Conservation (phyloP, 1,139 yeast species). For the Candida sojae region DNA sequence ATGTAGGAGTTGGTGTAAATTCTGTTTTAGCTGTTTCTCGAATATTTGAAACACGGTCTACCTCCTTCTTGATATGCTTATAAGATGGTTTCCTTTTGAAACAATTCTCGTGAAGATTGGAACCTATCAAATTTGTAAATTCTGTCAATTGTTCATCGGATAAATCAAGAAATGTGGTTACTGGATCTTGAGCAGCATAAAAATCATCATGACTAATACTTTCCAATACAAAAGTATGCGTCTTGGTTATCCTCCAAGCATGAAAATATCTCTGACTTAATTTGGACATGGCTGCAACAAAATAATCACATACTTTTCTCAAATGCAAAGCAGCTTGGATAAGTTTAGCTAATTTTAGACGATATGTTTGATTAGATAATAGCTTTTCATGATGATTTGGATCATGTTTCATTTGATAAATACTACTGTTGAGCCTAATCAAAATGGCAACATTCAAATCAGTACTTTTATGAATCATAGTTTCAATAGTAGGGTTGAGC, state of each 20-base stretch:
- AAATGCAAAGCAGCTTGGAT: conserved; percentile 13
- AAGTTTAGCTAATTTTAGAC: conserved; percentile 20
- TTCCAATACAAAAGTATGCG: conserved; percentile 31
- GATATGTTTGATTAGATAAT: conserved; percentile 17
- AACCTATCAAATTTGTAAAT: conserved; percentile 25
- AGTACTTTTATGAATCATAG: conserved; percentile 30
- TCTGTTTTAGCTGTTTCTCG: not conserved
- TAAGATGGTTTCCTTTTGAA: conserved; percentile 6
- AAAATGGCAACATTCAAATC: conserved; percentile 29
- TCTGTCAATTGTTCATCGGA: conserved; percentile 26
- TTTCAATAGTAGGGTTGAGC: conserved; percentile 33
- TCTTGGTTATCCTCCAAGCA: conserved; percentile 46
- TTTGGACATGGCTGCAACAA: conserved; percentile 22
- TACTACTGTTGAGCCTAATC: conserved; percentile 21
- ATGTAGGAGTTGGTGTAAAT: not conserved
- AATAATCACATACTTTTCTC: not conserved
- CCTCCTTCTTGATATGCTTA: not conserved
- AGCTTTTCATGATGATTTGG: conserved; percentile 15
- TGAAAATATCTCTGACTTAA: conserved; percentile 41
- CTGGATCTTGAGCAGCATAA: conserved; percentile 16
- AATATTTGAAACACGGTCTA: not conserved
- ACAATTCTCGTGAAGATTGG: conserved; percentile 17
- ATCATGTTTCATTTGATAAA: conserved; percentile 21
- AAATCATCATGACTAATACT: conserved; percentile 23
- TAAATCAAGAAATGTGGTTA: conserved; percentile 10